Percentiles rank a stretch among this genome's conserved stretches.
Evolutionary conservation across 495 filamentous ascomycete species (phyloP).

Genomic region (Aspergillus nidulans): DNA sequence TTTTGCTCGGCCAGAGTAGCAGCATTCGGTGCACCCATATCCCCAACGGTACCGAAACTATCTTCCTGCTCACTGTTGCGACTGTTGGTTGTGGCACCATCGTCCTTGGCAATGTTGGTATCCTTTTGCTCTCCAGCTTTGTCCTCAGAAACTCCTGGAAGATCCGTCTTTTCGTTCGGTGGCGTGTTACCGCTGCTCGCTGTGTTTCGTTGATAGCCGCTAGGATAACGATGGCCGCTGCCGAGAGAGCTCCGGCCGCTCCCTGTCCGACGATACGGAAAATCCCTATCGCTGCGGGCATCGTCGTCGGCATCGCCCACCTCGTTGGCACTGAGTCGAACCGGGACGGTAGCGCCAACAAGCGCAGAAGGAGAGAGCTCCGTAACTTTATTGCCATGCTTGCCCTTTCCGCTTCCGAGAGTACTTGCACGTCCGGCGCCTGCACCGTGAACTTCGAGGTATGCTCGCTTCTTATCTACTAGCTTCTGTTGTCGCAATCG

Average conservation of each 20-base stretch:
- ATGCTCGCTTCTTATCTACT: slow-evolving; percentile 77
- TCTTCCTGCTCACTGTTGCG: slow-evolving; percentile 50
- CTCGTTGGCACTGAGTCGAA: slow-evolving; percentile 89
- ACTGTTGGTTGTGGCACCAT: slow-evolving; percentile 35
- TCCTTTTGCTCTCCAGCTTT: slow-evolving; percentile 33
- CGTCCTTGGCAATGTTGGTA: slow-evolving; percentile 43
- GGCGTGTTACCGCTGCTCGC: slow-evolving; percentile 72
- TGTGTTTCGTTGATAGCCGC: slow-evolving; percentile 47
- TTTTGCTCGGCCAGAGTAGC: slow-evolving; percentile 53
- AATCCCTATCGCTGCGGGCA: slow-evolving; percentile 45
- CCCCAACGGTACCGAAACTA: slow-evolving; percentile 50
- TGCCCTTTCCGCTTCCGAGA: slow-evolving; percentile 68
- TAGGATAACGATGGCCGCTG: slow-evolving; percentile 58
- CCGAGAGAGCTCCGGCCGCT: slow-evolving; percentile 76
- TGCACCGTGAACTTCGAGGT: slow-evolving; percentile 69
- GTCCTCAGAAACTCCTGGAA: slow-evolving; percentile 49
- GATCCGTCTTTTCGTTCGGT: slow-evolving; percentile 45
- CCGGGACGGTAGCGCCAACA: slow-evolving; percentile 74
- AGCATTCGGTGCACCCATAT: slow-evolving; percentile 45
- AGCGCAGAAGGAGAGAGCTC: slow-evolving; percentile 72
- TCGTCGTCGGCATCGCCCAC: slow-evolving; percentile 84
- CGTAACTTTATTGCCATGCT: slow-evolving; percentile 67
- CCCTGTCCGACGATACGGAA: slow-evolving; percentile 68
- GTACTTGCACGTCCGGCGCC: slow-evolving; percentile 50
- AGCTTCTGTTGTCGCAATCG: slow-evolving; percentile 72